Percentiles rank a stretch among this genome's conserved stretches.
Evolutionary conservation across 257 asterid genomes (phyloP).

Genomic region (Anisodus tanguticus): DNA sequence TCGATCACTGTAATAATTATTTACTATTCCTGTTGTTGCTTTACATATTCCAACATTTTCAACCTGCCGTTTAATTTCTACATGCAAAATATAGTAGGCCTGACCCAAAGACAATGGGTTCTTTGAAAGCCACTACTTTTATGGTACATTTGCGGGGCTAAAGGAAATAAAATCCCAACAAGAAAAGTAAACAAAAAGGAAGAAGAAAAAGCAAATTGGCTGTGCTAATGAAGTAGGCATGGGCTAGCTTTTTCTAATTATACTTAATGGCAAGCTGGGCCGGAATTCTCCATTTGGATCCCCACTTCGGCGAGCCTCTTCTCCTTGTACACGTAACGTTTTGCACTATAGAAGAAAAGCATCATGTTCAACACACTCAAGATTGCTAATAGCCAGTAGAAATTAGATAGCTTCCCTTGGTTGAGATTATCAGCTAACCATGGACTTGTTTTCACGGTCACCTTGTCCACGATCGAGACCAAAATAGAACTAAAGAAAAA

Average conservation of each 20-base stretch:
- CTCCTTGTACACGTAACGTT: conserved; percentile 81
- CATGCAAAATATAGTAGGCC: conserved; percentile 12
- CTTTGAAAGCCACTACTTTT: conserved; percentile 14
- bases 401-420: conserved; percentile 65
- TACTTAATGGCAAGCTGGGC: conserved; percentile 47
- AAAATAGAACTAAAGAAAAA: conserved; percentile 70
- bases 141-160: background rate
- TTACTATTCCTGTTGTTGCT: too few species aligned
- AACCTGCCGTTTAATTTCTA: background rate
- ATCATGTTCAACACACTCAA: conserved; percentile 59
- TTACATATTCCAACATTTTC: background rate
- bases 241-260: background rate
- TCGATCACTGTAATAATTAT: too few species aligned
- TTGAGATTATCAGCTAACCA: conserved; percentile 82
- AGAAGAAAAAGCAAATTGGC: background rate
- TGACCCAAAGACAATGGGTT: conserved; percentile 9
- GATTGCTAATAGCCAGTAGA: conserved; percentile 73
- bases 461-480: conserved; percentile 65
- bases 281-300: conserved; percentile 59
- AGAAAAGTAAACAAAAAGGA: background rate
- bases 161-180: background rate
- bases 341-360: conserved; percentile 54
- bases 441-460: conserved; percentile 54
- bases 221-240: conserved; percentile 16
- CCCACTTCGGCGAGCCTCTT: conserved; percentile 70